These are phyloP conservation scores for Colletotrichum salicis DNA, from an alignment of 2,329 filamentous ascomycete species.

Conservation along the genomic window DNA sequence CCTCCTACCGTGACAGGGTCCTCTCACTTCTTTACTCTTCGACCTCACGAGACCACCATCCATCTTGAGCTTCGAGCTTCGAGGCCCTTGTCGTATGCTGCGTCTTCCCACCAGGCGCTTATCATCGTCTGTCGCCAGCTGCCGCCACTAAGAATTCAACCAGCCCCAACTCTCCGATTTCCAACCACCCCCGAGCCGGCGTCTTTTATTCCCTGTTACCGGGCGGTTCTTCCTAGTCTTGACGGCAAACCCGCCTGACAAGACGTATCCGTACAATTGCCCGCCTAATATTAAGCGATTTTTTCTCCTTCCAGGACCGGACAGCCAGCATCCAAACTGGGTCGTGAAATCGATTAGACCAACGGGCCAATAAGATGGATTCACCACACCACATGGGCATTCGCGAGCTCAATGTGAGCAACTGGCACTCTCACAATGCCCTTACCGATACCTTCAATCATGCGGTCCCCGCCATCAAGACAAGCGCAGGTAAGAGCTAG, in stretches of 20 bases:
- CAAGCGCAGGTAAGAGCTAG: slow-evolving; percentile 67
- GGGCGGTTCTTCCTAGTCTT: not conserved
- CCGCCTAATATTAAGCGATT: not conserved
- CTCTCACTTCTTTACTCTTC: not conserved
- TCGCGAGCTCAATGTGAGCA: slow-evolving; percentile 62
- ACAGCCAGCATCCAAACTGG: not conserved
- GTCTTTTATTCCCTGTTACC: not conserved
- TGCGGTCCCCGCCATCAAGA: slow-evolving; percentile 67
- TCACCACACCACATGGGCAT: slow-evolving; percentile 50
- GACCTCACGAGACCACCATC: slow-evolving; percentile 28
- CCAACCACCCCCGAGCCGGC: slow-evolving; percentile 1
- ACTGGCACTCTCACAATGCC: slow-evolving; percentile 55
- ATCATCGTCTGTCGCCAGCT: slow-evolving; percentile 31
- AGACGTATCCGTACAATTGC: not conserved
- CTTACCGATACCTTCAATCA: slow-evolving; percentile 65
- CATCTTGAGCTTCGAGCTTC: slow-evolving; percentile 13
- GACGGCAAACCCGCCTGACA: not conserved
- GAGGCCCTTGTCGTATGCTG: not conserved
- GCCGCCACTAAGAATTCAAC: slow-evolving; percentile 25
- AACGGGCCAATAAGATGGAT: slow-evolving; percentile 47
- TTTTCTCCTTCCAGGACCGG: not conserved
- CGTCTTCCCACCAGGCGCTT: slow-evolving; percentile 7
- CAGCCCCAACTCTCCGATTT: slow-evolving; percentile 7
- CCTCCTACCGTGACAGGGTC: slow-evolving; percentile 11
- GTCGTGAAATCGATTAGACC: not conserved